phyloP scores from a whole-genome alignment of 805 yeast species.

The Grigorovia transvaalensis region DNA sequence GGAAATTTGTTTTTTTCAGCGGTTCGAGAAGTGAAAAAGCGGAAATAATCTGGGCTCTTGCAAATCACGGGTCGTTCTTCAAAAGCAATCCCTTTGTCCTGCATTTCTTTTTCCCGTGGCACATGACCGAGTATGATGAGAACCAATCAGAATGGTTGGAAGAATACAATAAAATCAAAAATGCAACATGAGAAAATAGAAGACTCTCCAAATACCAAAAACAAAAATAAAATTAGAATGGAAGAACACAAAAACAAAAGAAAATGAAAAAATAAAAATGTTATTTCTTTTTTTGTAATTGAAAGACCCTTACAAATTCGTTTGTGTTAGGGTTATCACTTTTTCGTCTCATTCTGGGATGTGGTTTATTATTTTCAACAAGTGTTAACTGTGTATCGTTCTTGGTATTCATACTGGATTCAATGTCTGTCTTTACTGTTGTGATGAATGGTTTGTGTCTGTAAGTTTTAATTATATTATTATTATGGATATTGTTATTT shows the following conservation, averaged over 20 bases:
- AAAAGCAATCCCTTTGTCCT: too few relatives aligned
- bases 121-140: too few relatives aligned
- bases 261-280: too few relatives aligned
- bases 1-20: background rate
- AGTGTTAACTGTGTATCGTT: conserved; percentile 5
- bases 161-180: too few relatives aligned
- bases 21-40: background rate
- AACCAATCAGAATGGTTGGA: too few relatives aligned
- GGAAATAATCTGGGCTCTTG: background rate
- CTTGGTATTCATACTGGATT: background rate
- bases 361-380: conserved; percentile 24
- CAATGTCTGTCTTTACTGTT: background rate
- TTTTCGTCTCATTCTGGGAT: conserved; percentile 24
- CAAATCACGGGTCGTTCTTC: too few relatives aligned
- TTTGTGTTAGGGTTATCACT: conserved; percentile 22
- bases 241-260: background rate
- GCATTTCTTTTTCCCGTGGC: too few relatives aligned
- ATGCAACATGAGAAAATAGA: background rate
- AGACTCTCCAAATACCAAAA: background rate
- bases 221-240: background rate
- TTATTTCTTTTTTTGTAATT: conserved; percentile 11
- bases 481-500: background rate
- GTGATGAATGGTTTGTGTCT: background rate
- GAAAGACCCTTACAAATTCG: conserved; percentile 24
- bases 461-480: background rate